A percentile compares a stretch with the other conserved stretches of the same genome.
phyloP scores from a whole-genome alignment of 78 protist genomes.

The Isochrysis galbana region DNA sequence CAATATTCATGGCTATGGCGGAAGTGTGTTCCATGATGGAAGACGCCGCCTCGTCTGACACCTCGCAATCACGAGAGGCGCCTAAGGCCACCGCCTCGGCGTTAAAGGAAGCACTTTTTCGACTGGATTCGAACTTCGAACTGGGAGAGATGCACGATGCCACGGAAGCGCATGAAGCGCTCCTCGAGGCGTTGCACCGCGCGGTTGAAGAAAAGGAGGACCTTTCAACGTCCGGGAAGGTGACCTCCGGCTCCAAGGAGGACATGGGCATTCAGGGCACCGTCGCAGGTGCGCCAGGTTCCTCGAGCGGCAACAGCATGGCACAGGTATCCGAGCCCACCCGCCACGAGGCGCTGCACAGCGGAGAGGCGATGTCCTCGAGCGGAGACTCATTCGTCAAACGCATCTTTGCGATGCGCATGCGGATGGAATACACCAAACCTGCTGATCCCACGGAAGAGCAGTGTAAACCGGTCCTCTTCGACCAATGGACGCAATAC shows the following conservation, averaged over 20 bases:
- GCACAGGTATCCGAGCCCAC: background rate
- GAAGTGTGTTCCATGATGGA: background rate
- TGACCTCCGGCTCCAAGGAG: background rate
- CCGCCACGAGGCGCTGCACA: background rate
- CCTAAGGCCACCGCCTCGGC: background rate
- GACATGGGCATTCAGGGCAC: background rate
- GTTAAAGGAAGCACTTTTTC: background rate
- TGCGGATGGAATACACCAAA: background rate
- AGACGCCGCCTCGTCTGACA: background rate
- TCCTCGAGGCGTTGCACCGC: conserved; percentile 11
- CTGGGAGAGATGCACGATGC: conserved; percentile 20
- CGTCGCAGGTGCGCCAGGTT: background rate
- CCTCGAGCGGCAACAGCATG: too few species aligned
- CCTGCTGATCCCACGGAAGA: background rate
- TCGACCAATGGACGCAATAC: conserved; percentile 19
- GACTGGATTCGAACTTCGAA: background rate
- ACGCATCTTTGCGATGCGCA: background rate
- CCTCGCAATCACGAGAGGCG: background rate
- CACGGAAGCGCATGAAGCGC: conserved; percentile 15
- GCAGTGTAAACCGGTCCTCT: background rate
- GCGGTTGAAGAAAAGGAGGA: background rate
- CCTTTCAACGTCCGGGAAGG: too few species aligned
- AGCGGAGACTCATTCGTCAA: background rate
- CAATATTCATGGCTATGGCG: background rate
- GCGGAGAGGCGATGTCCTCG: background rate